A percentile compares a stretch with the other conserved stretches of the same genome.
phyloP scores from a whole-genome alignment of 1,139 yeast species.

The Blastobotrys persicus region DNA sequence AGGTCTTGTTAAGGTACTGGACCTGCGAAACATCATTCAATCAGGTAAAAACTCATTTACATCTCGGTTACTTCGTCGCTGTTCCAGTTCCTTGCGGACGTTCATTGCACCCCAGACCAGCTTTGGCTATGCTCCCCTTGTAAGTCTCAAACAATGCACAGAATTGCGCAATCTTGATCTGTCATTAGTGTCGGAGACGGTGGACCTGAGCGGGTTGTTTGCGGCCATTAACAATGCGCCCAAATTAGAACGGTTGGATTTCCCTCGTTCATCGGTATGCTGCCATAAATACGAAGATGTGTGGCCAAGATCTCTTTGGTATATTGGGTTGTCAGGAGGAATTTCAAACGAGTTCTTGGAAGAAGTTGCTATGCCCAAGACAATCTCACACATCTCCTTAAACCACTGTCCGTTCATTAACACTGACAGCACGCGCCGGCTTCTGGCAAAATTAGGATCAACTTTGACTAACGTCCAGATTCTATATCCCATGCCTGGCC shows the following conservation, averaged over 20 bases:
- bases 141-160: slow-evolving; percentile 70
- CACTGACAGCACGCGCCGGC: slow-evolving; percentile 54
- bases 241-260: slow-evolving; percentile 68
- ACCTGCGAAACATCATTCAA: slow-evolving; percentile 76
- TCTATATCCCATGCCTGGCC: slow-evolving; percentile 85
- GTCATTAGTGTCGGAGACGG: slow-evolving; percentile 87
- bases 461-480: slow-evolving; percentile 62
- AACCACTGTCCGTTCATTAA: slow-evolving; percentile 83
- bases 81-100: slow-evolving; percentile 57
- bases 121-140: slow-evolving; percentile 85
- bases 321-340: slow-evolving; percentile 82
- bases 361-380: slow-evolving; percentile 63
- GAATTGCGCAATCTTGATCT: slow-evolving; percentile 67
- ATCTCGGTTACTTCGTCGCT: slow-evolving; percentile 73
- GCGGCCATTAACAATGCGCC: slow-evolving; percentile 63
- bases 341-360: slow-evolving; percentile 75
- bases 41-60: slow-evolving; percentile 92
- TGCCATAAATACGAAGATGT: slow-evolving; percentile 54
- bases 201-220: slow-evolving; percentile 76
- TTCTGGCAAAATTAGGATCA: slow-evolving; percentile 63
- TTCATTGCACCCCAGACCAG: slow-evolving; percentile 94
- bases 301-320: slow-evolving; percentile 80
- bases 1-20: slow-evolving; percentile 44
- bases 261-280: slow-evolving; percentile 84
- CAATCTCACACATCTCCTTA: slow-evolving; percentile 69